Base-by-base conservation (phyloP, 2,329 filamentous ascomycete species). In the Trichothecium roseum region DNA sequence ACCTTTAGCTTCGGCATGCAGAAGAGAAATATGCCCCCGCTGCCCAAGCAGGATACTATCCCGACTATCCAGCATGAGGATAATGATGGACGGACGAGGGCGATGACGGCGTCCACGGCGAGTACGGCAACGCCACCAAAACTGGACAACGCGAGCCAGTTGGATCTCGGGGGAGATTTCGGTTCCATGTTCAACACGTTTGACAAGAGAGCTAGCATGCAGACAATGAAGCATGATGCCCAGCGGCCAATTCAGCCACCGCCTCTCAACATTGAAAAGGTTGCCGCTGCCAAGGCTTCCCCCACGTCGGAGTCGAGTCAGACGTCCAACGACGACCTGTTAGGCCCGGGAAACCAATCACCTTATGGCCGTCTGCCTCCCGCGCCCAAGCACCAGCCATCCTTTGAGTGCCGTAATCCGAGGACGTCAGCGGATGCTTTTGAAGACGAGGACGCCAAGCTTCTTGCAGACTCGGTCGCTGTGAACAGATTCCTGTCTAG, bases 1-100 rank as follows among this genome's bases (percentile, higher is more conserved):
- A 75, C 73, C 1, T 76, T 76, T 45, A 76, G 73, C 3, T 77
- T 78, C 48, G 72, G 72, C 17, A 64, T 63, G 24, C 63, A 63
- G 42, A 75, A 73, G 50, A 76, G 47, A 52, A 60, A 32, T 48
- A 42, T 49, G 22, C 50, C 51, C 13, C 46, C 49, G 12, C 45
- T 51, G n/a, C 48, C 52, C 17, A 50, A 47, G 16, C 45, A 45
- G 6, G 38, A 53, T 22, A 49, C 67, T 4, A 45, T 67, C 17
- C 54, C 58, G 22, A 48, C 41, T 31, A 54, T 54, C 41, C 52
- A 52, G 36, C 45, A 50, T 37, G 50, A 58, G 30, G 46, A 51
- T 30, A 48, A 46, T 27, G 50, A 45, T 29, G 52, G 54, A 41
- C 52, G 66, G 44, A 49, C 68, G 22, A 60, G 71, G 45, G 68